phyloP scores from a whole-genome alignment of 345 rosid genomes.

The Anastatica hierochuntica region DNA sequence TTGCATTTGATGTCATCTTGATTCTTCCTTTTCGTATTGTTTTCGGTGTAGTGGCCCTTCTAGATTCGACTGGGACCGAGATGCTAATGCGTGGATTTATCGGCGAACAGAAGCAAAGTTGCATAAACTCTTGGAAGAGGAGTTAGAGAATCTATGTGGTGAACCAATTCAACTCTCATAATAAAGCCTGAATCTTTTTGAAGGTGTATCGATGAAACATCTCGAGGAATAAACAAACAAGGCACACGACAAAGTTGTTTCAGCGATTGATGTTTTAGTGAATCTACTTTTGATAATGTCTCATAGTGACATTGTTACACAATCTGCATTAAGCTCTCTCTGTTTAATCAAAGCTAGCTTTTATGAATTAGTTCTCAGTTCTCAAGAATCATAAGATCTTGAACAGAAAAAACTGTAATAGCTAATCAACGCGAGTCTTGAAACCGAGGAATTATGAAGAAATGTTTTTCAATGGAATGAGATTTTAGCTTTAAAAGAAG shows the following conservation, averaged over 20 bases:
- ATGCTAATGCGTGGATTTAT: conserved; percentile 63
- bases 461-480: conserved; percentile 26
- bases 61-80: conserved; percentile 77
- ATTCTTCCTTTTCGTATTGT: neutral
- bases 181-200: neutral
- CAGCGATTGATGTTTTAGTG: conserved; percentile 5
- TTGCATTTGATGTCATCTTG: neutral
- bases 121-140: conserved; percentile 50
- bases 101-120: conserved; percentile 62
- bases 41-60: conserved; percentile 84
- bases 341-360: too few relatives aligned
- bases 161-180: conserved; percentile 56
- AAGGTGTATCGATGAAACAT: conserved; percentile 12
- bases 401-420: neutral
- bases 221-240: conserved; percentile 15
- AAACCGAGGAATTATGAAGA: neutral
- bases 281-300: neutral
- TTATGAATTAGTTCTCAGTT: too few relatives aligned
- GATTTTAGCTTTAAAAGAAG: conserved; percentile 69
- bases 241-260: neutral
- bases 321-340: neutral
- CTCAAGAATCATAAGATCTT: neutral
- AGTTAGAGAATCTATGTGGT: conserved; percentile 59
- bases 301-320: conserved; percentile 1
- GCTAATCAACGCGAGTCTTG: neutral